Evolutionary conservation across 2,329 filamentous ascomycete species (phyloP).

Genomic region (Alternaria rosae): DNA sequence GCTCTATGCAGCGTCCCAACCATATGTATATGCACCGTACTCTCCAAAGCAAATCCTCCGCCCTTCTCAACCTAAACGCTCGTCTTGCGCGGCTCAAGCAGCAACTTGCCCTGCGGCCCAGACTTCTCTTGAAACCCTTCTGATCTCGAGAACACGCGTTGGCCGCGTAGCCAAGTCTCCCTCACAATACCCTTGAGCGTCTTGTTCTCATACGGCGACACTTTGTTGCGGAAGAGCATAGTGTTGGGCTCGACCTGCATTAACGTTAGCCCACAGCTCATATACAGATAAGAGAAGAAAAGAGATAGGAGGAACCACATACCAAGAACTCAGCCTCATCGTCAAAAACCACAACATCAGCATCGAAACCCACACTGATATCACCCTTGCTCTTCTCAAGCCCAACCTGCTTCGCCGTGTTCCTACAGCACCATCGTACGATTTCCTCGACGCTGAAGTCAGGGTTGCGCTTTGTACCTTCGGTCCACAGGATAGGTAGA

Average conservation of each 20-base stretch:
- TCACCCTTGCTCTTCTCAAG: constrained; percentile 83
- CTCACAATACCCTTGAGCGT: constrained; percentile 77
- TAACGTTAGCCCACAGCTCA: constrained; percentile 1
- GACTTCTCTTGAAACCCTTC: constrained; percentile 67
- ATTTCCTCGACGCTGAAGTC: constrained; percentile 74
- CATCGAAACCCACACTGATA: constrained; percentile 81
- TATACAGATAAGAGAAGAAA: not conserved
- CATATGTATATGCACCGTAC: not conserved
- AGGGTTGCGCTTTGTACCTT: constrained; percentile 67
- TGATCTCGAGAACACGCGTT: constrained; percentile 75
- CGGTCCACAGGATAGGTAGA: constrained; percentile 87
- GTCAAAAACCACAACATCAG: constrained; percentile 91
- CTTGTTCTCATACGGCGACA: constrained; percentile 87
- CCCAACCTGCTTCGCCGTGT: constrained; percentile 88
- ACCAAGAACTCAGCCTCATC: constrained; percentile 81
- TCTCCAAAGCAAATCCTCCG: not conserved
- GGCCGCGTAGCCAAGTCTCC: constrained; percentile 86
- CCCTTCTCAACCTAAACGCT: constrained; percentile 1
- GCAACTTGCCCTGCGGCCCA: constrained; percentile 57
- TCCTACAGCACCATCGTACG: constrained; percentile 82
- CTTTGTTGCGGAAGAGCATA: constrained; percentile 95
- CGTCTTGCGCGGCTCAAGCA: constrained; percentile 58
- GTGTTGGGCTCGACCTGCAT: constrained; percentile 63
- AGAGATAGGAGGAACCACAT: constrained; percentile 30
- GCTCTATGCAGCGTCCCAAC: not conserved